A percentile compares a stretch with the other conserved stretches of the same genome.
These are phyloP conservation scores for Hibiscus tridactylites DNA, from an alignment of 345 rosid genomes.

Conservation along the genomic window DNA sequence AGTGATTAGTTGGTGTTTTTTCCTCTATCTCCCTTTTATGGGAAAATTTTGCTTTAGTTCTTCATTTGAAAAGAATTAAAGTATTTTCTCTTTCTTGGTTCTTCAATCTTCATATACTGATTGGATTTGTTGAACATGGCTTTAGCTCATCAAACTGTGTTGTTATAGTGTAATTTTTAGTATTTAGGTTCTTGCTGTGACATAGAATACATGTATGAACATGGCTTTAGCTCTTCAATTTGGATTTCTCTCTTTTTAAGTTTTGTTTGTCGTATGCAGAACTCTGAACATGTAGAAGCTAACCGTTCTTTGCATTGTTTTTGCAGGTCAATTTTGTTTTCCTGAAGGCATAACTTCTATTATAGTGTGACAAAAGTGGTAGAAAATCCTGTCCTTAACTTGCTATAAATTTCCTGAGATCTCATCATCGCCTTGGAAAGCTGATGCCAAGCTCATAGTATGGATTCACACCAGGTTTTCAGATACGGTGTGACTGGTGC, in stretches of 20 bases:
- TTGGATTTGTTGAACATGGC: too few relatives aligned
- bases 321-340: slow-evolving; percentile 5
- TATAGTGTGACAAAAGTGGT: neutral
- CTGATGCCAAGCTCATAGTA: slow-evolving; percentile 26
- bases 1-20: neutral
- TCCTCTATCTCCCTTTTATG: too few relatives aligned
- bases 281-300: neutral
- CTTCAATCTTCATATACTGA: too few relatives aligned
- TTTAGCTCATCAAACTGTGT: too few relatives aligned
- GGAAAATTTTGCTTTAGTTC: too few relatives aligned
- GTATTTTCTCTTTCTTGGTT: too few relatives aligned
- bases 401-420: too few relatives aligned
- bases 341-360: slow-evolving; percentile 4
- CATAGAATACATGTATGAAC: neutral
- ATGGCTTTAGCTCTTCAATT: neutral
- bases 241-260: too few relatives aligned
- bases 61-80: too few relatives aligned
- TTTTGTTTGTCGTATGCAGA: too few relatives aligned
- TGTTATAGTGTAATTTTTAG: neutral
- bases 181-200: neutral
- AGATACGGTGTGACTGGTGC: neutral
- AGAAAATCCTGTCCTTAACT: neutral
- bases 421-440: neutral
- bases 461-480: slow-evolving; percentile 35
- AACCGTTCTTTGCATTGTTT: neutral